These are phyloP conservation scores for Phytophthora macrochlamydospora DNA, from an alignment of 352 stramenopile species.

Conservation along the genomic window DNA sequence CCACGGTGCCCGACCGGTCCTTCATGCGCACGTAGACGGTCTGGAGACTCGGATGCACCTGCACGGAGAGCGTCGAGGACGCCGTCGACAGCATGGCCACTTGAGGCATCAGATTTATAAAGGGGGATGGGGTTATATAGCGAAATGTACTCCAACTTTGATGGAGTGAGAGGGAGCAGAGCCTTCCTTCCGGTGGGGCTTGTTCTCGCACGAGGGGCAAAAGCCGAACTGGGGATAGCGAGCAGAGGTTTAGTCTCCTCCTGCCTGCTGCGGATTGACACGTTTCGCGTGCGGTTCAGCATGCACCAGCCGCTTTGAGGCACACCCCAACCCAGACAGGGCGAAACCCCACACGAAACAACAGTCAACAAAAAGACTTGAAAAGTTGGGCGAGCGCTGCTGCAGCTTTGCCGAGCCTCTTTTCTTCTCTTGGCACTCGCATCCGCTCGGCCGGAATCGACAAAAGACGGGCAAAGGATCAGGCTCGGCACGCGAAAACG, in stretches of 20 bases:
- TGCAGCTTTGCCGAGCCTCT: conserved; percentile 1
- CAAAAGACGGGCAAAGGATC: conserved; percentile 17
- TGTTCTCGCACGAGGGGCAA: conserved; percentile 20
- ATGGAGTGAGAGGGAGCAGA: conserved; percentile 1
- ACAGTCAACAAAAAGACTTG: not conserved
- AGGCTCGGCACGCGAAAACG: conserved; percentile 16
- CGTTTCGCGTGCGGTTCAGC: conserved; percentile 31
- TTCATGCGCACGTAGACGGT: conserved; percentile 81
- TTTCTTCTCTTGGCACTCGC: conserved; percentile 5
- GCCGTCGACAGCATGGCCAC: conserved; percentile 31
- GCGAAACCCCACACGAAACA: not conserved
- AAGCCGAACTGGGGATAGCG: conserved; percentile 29
- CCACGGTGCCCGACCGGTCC: conserved; percentile 61
- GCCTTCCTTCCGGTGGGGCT: not conserved
- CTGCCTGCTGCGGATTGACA: not conserved
- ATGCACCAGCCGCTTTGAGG: conserved; percentile 25
- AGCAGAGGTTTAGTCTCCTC: not conserved
- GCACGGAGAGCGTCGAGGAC: conserved; percentile 43
- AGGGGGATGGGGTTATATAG: not conserved
- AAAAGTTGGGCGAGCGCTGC: too few species aligned
- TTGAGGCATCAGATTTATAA: conserved; percentile 49
- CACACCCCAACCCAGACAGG: conserved; percentile 14
- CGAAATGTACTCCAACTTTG: conserved; percentile 17
- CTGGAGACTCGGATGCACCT: conserved; percentile 42
- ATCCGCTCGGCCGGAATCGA: conserved; percentile 24